These are phyloP conservation scores for Coniochaeta prunicola DNA, from an alignment of 2,329 filamentous ascomycete species.

Conservation along the genomic window DNA sequence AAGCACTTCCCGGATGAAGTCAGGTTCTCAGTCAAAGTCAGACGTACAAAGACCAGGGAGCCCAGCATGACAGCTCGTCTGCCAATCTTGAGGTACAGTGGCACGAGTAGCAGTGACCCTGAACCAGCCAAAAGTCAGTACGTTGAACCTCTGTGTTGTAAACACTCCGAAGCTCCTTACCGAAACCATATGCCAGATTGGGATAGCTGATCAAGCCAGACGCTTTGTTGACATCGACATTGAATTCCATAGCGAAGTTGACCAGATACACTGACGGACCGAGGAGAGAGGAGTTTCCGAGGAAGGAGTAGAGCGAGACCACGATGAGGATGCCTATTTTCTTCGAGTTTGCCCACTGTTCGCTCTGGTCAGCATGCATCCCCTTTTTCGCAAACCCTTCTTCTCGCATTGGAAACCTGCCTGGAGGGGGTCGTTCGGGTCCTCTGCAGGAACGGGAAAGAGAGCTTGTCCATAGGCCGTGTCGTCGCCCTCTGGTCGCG, in stretches of 20 bases:
- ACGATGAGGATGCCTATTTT: slow-evolving; percentile 49
- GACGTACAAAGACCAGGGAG: slow-evolving; percentile 26
- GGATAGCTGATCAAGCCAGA: slow-evolving; percentile 52
- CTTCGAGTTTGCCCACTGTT: slow-evolving; percentile 45
- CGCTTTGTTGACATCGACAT: slow-evolving; percentile 39
- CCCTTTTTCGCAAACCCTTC: background rate
- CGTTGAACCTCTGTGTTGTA: background rate
- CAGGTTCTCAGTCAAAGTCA: background rate
- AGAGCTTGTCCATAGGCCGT: slow-evolving; percentile 53
- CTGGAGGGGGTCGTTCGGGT: slow-evolving; percentile 50
- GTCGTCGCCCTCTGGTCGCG: slow-evolving; percentile 44
- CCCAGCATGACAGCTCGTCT: slow-evolving; percentile 34
- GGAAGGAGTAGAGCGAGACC: slow-evolving; percentile 48
- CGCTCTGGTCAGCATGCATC: background rate
- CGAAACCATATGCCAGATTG: slow-evolving; percentile 53
- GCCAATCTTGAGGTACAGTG: slow-evolving; percentile 45
- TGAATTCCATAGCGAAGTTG: slow-evolving; percentile 44
- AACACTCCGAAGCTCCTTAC: slow-evolving; percentile 15
- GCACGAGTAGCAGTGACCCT: slow-evolving; percentile 47
- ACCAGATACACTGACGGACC: slow-evolving; percentile 52
- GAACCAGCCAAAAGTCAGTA: background rate
- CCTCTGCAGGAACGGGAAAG: slow-evolving; percentile 52
- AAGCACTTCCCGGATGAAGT: background rate
- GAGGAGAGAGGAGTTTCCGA: slow-evolving; percentile 48
- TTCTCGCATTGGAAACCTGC: slow-evolving; percentile 4